Evolutionary conservation across 345 rosid genomes (phyloP).

Genomic region (Ceriops zippeliana): DNA sequence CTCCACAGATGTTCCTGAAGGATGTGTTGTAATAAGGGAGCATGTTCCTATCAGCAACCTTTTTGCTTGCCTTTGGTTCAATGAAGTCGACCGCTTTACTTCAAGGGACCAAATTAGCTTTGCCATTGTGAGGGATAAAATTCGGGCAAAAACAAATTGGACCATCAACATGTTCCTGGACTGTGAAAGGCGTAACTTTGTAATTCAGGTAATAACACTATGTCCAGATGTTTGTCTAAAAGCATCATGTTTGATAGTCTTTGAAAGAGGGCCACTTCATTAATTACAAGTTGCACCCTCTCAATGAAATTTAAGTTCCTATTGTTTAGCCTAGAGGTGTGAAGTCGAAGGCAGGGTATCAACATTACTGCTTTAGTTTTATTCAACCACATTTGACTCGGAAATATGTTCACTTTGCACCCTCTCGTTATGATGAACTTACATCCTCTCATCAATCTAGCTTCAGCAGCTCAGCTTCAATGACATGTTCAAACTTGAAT

Average conservation of each 20-base stretch:
- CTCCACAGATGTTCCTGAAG: conserved; percentile 95
- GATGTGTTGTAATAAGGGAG: conserved; percentile 93
- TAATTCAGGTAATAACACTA: conserved; percentile 69
- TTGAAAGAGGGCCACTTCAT: neutral
- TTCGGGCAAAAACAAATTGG: conserved; percentile 73
- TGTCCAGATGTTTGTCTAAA: neutral
- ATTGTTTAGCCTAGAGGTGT: too few relatives aligned
- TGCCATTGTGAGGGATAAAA: conserved; percentile 86
- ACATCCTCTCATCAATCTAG: too few relatives aligned
- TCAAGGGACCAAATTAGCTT: conserved; percentile 98
- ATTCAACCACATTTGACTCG: too few relatives aligned
- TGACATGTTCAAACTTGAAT: too few relatives aligned
- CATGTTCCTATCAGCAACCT: conserved; percentile 93
- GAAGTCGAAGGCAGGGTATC: too few relatives aligned
- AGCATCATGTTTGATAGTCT: neutral
- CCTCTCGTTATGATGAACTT: too few relatives aligned
- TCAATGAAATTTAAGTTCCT: too few relatives aligned
- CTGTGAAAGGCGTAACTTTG: conserved; percentile 97
- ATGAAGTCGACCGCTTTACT: conserved; percentile 96
- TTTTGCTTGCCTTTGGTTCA: conserved; percentile 94
- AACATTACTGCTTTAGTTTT: too few relatives aligned
- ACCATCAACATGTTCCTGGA: conserved; percentile 85
- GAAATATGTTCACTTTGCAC: too few relatives aligned
- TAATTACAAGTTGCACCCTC: too few relatives aligned
- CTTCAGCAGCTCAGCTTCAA: too few relatives aligned